These are phyloP conservation scores for Spizellomyces punctatus DNA, from an alignment of 192 early-diverging fungal genomes.

Conservation along the genomic window DNA sequence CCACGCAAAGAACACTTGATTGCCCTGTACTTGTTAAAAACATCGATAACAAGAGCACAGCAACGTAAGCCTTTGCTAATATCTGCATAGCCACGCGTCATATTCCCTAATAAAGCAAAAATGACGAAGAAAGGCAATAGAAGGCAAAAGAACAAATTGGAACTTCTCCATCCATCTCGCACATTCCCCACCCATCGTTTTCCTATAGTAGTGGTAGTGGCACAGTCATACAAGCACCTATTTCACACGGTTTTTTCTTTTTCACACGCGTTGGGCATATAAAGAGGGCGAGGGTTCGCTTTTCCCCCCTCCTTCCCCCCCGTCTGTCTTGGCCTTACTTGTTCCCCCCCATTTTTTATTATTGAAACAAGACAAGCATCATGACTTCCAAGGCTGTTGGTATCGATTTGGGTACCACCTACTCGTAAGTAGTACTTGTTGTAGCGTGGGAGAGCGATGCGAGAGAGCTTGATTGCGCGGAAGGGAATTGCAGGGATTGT, in stretches of 20 bases:
- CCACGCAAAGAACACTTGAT: no score
- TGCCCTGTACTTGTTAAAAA: no score
- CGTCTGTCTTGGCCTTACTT: not conserved
- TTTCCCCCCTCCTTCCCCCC: not conserved
- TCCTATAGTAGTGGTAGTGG: no score
- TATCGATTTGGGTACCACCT: constrained; percentile 98
- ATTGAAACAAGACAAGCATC: not conserved
- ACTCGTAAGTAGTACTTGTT: constrained; percentile 59
- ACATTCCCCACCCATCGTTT: no score
- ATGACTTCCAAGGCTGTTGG: constrained; percentile 72
- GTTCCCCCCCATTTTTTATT: no score
- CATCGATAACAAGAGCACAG: no score
- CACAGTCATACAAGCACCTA: not conserved
- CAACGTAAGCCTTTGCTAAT: no score
- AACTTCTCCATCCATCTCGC: no score
- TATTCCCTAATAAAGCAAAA: no score
- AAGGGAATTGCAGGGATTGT: not conserved
- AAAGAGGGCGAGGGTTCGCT: not conserved
- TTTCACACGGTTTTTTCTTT: not conserved
- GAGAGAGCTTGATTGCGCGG: not conserved
- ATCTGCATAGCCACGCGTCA: no score
- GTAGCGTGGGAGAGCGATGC: not conserved
- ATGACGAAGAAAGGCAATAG: no score
- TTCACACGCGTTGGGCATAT: constrained; percentile 2
- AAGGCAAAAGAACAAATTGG: no score